Percentiles rank a stretch among this genome's conserved stretches.
Conservation (phyloP, 208 protist genomes). For the Spongospora subterranea region DNA sequence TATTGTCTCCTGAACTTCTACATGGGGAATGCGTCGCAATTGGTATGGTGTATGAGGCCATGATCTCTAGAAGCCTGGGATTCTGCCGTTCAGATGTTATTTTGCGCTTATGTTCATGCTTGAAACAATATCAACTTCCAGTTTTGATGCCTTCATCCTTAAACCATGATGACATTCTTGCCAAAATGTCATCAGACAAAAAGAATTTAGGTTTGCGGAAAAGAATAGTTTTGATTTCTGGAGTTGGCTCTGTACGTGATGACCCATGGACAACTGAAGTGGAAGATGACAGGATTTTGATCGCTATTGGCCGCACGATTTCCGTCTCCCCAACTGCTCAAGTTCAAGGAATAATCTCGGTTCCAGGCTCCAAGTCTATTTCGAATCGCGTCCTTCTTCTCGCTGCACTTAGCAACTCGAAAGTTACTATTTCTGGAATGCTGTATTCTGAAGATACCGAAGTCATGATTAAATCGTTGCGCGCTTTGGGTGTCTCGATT, state of each 20-base stretch:
- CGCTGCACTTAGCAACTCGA: constrained; percentile 72
- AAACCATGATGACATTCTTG: constrained; percentile 67
- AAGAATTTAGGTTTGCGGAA: constrained; percentile 76
- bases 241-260: constrained; percentile 67
- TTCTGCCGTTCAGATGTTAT: constrained; percentile 61
- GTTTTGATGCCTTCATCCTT: constrained; percentile 56
- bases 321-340: neutral
- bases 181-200: constrained; percentile 80
- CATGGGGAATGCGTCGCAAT: constrained; percentile 79
- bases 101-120: neutral
- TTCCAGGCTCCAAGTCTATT: constrained; percentile 80
- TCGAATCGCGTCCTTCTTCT: constrained; percentile 78
- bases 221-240: constrained; percentile 68
- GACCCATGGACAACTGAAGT: neutral
- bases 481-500: constrained; percentile 52
- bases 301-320: neutral
- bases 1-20: constrained; percentile 71
- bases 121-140: constrained; percentile 61
- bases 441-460: constrained; percentile 79
- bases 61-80: constrained; percentile 55
- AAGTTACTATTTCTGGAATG: constrained; percentile 68
- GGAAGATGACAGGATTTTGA: neutral
- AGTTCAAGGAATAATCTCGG: constrained; percentile 60
- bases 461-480: constrained; percentile 72
- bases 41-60: constrained; percentile 75